A percentile compares a stretch with the other conserved stretches of the same genome.
These are phyloP conservation scores for Gentiana dahurica DNA, from an alignment of 257 asterid species.

Conservation along the genomic window DNA sequence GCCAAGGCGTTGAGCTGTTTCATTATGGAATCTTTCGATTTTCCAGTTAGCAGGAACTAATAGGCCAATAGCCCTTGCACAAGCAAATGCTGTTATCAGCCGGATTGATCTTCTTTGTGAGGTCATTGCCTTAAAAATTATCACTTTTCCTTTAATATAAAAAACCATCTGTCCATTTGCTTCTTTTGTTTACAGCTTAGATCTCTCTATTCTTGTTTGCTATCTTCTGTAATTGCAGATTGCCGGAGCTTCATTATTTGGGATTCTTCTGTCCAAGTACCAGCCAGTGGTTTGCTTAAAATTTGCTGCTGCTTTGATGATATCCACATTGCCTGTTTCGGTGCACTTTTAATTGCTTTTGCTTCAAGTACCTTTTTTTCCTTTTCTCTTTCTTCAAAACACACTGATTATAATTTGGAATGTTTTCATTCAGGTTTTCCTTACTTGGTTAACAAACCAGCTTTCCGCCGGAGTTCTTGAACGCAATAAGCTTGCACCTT, in stretches of 20 bases:
- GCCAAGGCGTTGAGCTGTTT: neutral
- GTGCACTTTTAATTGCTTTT: constrained; percentile 21
- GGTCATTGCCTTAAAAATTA: constrained; percentile 31
- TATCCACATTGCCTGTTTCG: constrained; percentile 69
- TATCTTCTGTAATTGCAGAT: constrained; percentile 34
- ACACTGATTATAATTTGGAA: constrained; percentile 11
- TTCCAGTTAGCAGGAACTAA: constrained; percentile 84
- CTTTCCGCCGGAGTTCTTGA: constrained; percentile 87
- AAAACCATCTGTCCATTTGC: too few species aligned
- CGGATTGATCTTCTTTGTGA: constrained; percentile 87
- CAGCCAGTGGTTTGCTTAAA: constrained; percentile 68
- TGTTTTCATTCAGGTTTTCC: constrained; percentile 41
- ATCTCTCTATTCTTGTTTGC: neutral
- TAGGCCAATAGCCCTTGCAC: constrained; percentile 91
- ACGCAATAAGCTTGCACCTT: constrained; percentile 45
- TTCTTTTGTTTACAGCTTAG: neutral
- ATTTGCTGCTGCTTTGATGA: constrained; percentile 69
- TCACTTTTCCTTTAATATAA: constrained; percentile 7
- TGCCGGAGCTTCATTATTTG: constrained; percentile 89
- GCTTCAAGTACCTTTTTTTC: constrained; percentile 1
- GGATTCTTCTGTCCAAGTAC: constrained; percentile 64
- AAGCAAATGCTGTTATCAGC: constrained; percentile 82
- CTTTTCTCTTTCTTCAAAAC: constrained; percentile 4
- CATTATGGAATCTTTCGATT: constrained; percentile 11
- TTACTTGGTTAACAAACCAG: constrained; percentile 78